Conservation (phyloP, 805 yeast species). For the Saccharomyces kudriavzevii region DNA sequence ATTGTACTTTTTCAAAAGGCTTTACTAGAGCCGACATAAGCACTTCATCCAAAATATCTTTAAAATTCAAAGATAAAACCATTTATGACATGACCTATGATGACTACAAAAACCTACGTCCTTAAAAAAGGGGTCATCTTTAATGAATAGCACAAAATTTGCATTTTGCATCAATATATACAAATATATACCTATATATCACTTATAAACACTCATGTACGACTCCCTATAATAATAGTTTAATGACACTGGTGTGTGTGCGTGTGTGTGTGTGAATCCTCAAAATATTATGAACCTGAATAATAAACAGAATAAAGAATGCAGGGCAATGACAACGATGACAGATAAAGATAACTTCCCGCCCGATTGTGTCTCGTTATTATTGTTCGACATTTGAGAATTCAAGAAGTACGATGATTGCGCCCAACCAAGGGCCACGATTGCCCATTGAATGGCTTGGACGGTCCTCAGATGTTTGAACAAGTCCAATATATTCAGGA, state of each 20-base stretch:
- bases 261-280: not conserved
- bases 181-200: not conserved
- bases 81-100: slow-evolving; percentile 13
- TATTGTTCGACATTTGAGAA: slow-evolving; percentile 1
- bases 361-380: not conserved
- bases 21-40: slow-evolving; percentile 26
- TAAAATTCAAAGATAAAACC: slow-evolving; percentile 6
- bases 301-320: slow-evolving; percentile 16
- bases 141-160: not conserved
- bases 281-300: slow-evolving; percentile 16
- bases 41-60: slow-evolving; percentile 13
- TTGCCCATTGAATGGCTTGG: slow-evolving; percentile 2
- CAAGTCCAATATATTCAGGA: slow-evolving; percentile 8
- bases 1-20: slow-evolving; percentile 56
- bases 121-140: slow-evolving; percentile 2
- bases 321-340: slow-evolving; percentile 8
- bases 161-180: not conserved
- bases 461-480: slow-evolving; percentile 1
- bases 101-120: slow-evolving; percentile 18
- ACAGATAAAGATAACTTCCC: slow-evolving; percentile 4
- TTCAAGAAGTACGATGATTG: slow-evolving; percentile 7
- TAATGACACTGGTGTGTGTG: not conserved
- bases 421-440: slow-evolving; percentile 5
- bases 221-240: not conserved
- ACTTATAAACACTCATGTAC: slow-evolving; percentile 1